Evolutionary conservation across 164 flowering plant species (phyloP), one percentile per base, ranked within the genome.

Genomic region (Magnolia officinalis): DNA sequence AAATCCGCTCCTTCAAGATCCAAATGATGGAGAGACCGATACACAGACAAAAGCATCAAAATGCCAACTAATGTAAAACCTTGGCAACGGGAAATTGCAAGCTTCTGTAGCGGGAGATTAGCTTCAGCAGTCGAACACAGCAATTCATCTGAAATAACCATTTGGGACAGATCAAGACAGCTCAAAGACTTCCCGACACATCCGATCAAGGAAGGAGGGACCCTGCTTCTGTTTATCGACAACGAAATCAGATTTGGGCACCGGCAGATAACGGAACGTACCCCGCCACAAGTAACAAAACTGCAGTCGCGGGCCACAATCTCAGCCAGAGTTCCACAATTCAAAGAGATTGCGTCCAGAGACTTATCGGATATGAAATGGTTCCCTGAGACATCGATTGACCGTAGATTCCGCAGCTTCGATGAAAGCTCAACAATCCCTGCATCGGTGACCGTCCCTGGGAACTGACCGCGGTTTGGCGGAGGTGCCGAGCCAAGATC

Each of bases 331-430:
- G 71, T 66, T 10, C 10, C 24, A 69, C 92, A 87, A 49, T 85
- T 84, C 50, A 26, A 26, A 0, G 86, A 79, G 37, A 92, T 52
- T 24, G 63, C 19, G 1, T 76, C 0, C 18, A 90, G 83, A 11
- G 89, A 82, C 4, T 74, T 75, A 79, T 90, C 90, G 4, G 90
- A 83, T 18, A 90, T 58, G 70, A 84, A 82, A 6, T 59, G 52
- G 68, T 85, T 87, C 37, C 91, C 92, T 8, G 92, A 90, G 26
- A 92, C 13, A 50, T 90, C 70, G 20, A 89, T 76, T 76, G 76
- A 80, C 0, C 72, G 58, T 72, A 92, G 82, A 1, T 68, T 68
- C 64, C 29, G 75, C 19, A 88, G 81, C 76, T 76, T 88, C 37
- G 23, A 5, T 5, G 88, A 74, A 75, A 90, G 13, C 18, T 10